Conservation (phyloP, 495 filamentous ascomycete species). For the Echria macrotheca region DNA sequence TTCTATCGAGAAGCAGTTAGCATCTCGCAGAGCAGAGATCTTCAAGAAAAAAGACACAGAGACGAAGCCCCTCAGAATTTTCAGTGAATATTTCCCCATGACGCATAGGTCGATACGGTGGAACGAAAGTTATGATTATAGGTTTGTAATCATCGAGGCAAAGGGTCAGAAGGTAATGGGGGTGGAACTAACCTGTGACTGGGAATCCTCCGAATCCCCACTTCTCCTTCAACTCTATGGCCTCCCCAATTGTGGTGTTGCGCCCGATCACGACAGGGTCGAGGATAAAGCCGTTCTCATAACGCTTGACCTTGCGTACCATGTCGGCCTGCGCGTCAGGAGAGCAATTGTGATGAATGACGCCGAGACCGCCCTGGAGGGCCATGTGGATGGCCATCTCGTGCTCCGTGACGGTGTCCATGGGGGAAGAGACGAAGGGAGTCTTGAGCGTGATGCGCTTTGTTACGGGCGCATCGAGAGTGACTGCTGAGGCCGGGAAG, state of each 20-base stretch:
- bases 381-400: slow-evolving; percentile 99
- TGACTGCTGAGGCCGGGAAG: slow-evolving; percentile 87
- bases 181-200: slow-evolving; percentile 78
- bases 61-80: slow-evolving; percentile 34
- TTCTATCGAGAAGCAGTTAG: slow-evolving; percentile 53
- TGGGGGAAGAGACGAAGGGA: slow-evolving; percentile 91
- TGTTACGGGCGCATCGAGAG: slow-evolving; percentile 84
- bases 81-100: slow-evolving; percentile 61
- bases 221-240: slow-evolving; percentile 86
- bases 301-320: slow-evolving; percentile 98
- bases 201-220: slow-evolving; percentile 99
- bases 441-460: slow-evolving; percentile 92
- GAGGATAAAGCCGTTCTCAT: slow-evolving; percentile 97
- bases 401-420: slow-evolving; percentile 99
- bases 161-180: slow-evolving; percentile 9
- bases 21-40: slow-evolving; percentile 13
- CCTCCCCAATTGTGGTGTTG: slow-evolving; percentile 82
- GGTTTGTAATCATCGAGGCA: slow-evolving; percentile 66
- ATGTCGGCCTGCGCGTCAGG: slow-evolving; percentile 94
- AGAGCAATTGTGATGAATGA: slow-evolving; percentile 99
- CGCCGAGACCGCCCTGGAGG: slow-evolving; percentile 88
- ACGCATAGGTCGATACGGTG: slow-evolving; percentile 86
- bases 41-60: slow-evolving; percentile 10
- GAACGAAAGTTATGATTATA: slow-evolving; percentile 99
- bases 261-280: slow-evolving; percentile 92